Evolutionary conservation across 1,139 yeast genomes (phyloP).

Genomic region (Suhomyces yuchorum): DNA sequence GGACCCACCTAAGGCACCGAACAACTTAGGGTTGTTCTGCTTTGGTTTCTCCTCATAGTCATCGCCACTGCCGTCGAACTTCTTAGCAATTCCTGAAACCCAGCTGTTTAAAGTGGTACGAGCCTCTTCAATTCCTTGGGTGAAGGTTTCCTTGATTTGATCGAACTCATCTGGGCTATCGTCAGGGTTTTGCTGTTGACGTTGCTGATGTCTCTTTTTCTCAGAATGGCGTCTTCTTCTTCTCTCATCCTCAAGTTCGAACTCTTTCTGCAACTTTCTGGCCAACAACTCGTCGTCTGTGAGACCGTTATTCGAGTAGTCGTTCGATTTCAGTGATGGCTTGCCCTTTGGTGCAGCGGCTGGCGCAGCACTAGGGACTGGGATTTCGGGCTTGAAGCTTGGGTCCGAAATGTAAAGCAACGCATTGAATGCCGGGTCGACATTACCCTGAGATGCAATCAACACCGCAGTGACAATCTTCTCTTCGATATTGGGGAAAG

Average conservation of each 20-base stretch:
- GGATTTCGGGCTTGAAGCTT: slow-evolving; percentile 61
- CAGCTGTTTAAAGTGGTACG: slow-evolving; percentile 76
- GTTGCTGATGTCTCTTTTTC: slow-evolving; percentile 21
- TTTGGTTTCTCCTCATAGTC: slow-evolving; percentile 11
- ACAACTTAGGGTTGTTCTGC: slow-evolving; percentile 36
- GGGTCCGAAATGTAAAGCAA: slow-evolving; percentile 82
- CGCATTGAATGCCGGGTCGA: slow-evolving; percentile 89
- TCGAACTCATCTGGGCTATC: slow-evolving; percentile 62
- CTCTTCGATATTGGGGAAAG: slow-evolving; percentile 77
- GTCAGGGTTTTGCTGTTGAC: slow-evolving; percentile 25
- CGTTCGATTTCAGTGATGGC: slow-evolving; percentile 1
- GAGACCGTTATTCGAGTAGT: slow-evolving; percentile 24
- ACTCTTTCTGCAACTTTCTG: slow-evolving; percentile 74
- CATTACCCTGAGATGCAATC: slow-evolving; percentile 79
- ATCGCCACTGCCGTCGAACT: slow-evolving; percentile 35
- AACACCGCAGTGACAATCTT: slow-evolving; percentile 73
- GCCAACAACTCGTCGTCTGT: slow-evolving; percentile 86
- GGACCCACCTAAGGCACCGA: slow-evolving; percentile 53
- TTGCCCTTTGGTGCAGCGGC: neutral
- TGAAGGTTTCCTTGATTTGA: slow-evolving; percentile 68
- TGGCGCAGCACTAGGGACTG: slow-evolving; percentile 27
- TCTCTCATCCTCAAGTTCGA: slow-evolving; percentile 48
- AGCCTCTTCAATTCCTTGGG: slow-evolving; percentile 84
- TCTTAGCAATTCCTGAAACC: slow-evolving; percentile 74
- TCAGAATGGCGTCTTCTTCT: slow-evolving; percentile 27